Evolutionary conservation across 371 early-diverging fungal genomes (phyloP).

Genomic region (Globomyces sp.): DNA sequence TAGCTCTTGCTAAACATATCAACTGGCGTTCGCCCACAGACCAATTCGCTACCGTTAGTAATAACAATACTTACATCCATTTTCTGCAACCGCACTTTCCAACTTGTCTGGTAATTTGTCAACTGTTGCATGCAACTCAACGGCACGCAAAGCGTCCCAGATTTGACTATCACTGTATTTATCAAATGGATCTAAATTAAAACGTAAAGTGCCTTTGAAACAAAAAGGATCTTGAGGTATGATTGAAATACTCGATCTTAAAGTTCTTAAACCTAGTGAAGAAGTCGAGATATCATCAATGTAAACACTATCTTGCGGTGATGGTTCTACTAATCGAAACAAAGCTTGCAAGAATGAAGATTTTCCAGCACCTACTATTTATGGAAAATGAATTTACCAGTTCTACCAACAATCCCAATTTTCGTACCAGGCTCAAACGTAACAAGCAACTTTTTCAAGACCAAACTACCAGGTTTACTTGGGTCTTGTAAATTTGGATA

Average conservation of each 20-base stretch:
- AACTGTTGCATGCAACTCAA: constrained; percentile 51
- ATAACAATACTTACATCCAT: constrained; percentile 17
- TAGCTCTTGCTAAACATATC: constrained; percentile 20
- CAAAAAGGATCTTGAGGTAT: constrained; percentile 61
- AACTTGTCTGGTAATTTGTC: constrained; percentile 20
- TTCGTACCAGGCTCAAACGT: constrained; percentile 33
- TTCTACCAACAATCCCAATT: constrained; percentile 42
- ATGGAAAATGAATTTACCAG: constrained; percentile 5
- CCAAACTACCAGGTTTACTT: constrained; percentile 22
- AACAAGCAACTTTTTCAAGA: constrained; percentile 34
- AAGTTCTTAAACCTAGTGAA: constrained; percentile 33
- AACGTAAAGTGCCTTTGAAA: constrained; percentile 65
- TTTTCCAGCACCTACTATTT: constrained; percentile 25
- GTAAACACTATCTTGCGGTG: constrained; percentile 18
- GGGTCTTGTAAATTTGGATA: constrained; percentile 35
- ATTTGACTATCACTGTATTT: constrained; percentile 63
- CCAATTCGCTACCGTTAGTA: constrained; percentile 7
- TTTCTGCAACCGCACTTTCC: constrained; percentile 20
- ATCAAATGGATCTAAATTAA: constrained; percentile 69
- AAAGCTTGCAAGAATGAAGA: constrained; percentile 21
- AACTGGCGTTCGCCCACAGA: constrained; percentile 22
- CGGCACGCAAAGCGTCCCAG: constrained; percentile 61
- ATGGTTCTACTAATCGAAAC: constrained; percentile 26
- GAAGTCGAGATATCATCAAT: constrained; percentile 44
- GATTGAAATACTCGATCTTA: constrained; percentile 46